phyloP scores from a whole-genome alignment of 1,284 basidiomycete species.

The Vanrija humicola region DNA sequence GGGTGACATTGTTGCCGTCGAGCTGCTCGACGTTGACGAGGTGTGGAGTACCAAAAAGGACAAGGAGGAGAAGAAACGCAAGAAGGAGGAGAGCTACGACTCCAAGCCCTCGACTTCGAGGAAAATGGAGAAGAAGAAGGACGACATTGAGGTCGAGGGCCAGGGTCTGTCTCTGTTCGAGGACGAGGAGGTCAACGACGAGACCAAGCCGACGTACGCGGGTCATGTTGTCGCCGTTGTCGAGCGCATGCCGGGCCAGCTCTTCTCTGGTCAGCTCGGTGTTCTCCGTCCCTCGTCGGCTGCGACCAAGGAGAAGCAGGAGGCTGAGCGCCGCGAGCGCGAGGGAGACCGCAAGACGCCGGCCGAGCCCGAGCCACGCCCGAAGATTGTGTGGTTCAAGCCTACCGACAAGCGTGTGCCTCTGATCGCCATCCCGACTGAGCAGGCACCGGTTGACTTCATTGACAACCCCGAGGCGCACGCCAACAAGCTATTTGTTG shows the following conservation, averaged over 20 bases:
- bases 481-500: slow-evolving; percentile 87
- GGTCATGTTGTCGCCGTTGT: slow-evolving; percentile 98
- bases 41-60: slow-evolving; percentile 99
- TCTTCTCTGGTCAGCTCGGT: slow-evolving; percentile 96
- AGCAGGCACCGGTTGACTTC: slow-evolving; percentile 95
- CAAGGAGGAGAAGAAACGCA: slow-evolving; percentile 99
- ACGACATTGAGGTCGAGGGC: slow-evolving; percentile 98
- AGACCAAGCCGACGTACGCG: slow-evolving; percentile 77
- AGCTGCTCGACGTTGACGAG: slow-evolving; percentile 94
- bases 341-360: slow-evolving; percentile 68
- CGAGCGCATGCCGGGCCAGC: slow-evolving; percentile 96
- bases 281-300: slow-evolving; percentile 93
- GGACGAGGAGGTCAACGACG: slow-evolving; percentile 97
- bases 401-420: slow-evolving; percentile 99
- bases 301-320: slow-evolving; percentile 99
- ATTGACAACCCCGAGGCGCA: slow-evolving; percentile 91
- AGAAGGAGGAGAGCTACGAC: slow-evolving; percentile 94
- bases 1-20: slow-evolving; percentile 97
- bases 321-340: slow-evolving; percentile 92
- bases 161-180: slow-evolving; percentile 95
- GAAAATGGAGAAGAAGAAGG: slow-evolving; percentile 99
- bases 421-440: slow-evolving; percentile 97
- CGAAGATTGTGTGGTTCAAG: slow-evolving; percentile 99
- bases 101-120: slow-evolving; percentile 68
- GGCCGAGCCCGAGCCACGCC: slow-evolving; percentile 71